phyloP scores from a whole-genome alignment of 2,329 filamentous ascomycete genomes.

The Paramyrothecium sp. region DNA sequence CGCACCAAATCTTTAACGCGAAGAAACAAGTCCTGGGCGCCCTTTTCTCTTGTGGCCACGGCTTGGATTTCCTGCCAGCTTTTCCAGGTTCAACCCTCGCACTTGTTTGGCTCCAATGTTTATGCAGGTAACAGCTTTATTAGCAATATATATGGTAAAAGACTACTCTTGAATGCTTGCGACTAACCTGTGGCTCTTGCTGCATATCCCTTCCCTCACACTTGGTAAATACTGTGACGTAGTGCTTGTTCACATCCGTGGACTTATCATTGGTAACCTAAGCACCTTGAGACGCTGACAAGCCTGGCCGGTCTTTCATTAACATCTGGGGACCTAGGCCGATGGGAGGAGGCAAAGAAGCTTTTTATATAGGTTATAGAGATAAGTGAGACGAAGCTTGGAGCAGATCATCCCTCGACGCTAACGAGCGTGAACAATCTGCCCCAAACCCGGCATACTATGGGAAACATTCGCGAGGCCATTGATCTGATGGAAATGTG shows the following conservation, averaged over 20 bases:
- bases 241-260: slow-evolving; percentile 10
- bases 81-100: slow-evolving; percentile 1
- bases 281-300: slow-evolving; percentile 4
- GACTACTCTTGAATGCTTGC: too few relatives aligned
- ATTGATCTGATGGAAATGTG: neutral
- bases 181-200: slow-evolving; percentile 4
- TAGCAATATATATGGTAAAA: too few relatives aligned
- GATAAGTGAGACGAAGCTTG: slow-evolving; percentile 7
- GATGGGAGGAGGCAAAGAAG: neutral
- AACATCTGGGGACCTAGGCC: neutral
- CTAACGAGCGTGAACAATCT: neutral
- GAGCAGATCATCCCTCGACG: slow-evolving; percentile 6
- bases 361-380: too few relatives aligned
- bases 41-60: neutral
- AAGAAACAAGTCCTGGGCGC: neutral
- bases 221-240: slow-evolving; percentile 11
- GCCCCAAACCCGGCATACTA: neutral
- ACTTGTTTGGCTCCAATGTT: neutral
- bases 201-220: neutral
- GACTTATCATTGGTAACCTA: slow-evolving; percentile 13
- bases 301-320: slow-evolving; percentile 1
- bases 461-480: neutral
- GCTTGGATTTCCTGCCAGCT: neutral
- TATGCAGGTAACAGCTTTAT: neutral
- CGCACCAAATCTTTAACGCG: neutral